Evolutionary conservation across 768 basidiomycete species (phyloP).

Genomic region (Psilocybe cubensis): DNA sequence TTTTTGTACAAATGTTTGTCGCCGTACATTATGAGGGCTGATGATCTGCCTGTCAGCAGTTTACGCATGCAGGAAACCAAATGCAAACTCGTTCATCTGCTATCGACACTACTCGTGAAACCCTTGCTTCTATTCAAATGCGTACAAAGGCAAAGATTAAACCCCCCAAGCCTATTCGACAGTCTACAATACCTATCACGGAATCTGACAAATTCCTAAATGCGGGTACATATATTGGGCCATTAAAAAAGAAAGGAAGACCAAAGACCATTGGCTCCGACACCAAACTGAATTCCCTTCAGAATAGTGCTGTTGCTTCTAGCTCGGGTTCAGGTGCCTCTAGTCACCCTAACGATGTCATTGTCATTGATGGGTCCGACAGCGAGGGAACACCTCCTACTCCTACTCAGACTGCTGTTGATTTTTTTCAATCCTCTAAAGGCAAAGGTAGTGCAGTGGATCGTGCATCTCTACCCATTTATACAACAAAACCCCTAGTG

Average conservation of each 20-base stretch:
- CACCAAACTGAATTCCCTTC: conserved; percentile 2
- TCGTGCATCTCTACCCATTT: conserved; percentile 19
- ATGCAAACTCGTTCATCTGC: conserved; percentile 18
- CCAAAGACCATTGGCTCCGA: conserved; percentile 28
- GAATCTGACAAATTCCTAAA: conserved; percentile 47
- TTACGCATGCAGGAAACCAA: conserved; percentile 2
- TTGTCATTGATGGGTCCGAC: conserved; percentile 29
- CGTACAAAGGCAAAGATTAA: conserved; percentile 32
- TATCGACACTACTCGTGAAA: conserved; percentile 25
- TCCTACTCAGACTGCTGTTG: conserved; percentile 7
- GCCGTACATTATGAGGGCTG: neutral
- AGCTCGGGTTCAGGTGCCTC: conserved; percentile 24
- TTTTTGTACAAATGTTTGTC: neutral
- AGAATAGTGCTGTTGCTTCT: conserved; percentile 22
- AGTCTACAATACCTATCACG: conserved; percentile 35
- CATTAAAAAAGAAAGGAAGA: conserved; percentile 48
- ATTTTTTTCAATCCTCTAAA: conserved; percentile 1
- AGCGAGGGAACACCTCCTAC: conserved; percentile 19
- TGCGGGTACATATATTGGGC: conserved; percentile 48
- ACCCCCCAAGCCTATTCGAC: conserved; percentile 28
- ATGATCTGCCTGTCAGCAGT: conserved; percentile 2
- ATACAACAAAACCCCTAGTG: conserved; percentile 26
- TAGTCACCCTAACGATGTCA: conserved; percentile 21
- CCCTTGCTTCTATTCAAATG: conserved; percentile 30
- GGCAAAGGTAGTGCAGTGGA: neutral